These are phyloP conservation scores for Salix viminalis DNA, from an alignment of 345 rosid genomes.

Conservation along the genomic window DNA sequence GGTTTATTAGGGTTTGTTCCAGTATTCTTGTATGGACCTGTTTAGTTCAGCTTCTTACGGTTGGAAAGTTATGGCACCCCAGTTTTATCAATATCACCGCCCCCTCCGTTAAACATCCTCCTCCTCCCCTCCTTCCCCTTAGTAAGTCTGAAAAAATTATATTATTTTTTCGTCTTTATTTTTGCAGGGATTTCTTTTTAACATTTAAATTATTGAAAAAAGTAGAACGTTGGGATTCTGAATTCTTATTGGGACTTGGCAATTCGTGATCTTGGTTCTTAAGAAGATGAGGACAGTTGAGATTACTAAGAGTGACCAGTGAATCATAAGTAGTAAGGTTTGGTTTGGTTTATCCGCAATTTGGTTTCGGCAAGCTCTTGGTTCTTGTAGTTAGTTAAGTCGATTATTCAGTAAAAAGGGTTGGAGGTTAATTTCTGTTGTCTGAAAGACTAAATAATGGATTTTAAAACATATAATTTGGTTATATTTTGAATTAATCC, in stretches of 20 bases:
- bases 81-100: conserved; percentile 49
- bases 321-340: neutral
- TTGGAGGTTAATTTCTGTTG: neutral
- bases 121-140: conserved; percentile 36
- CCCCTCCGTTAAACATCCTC: conserved; percentile 34
- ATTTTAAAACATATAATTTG: too few species aligned
- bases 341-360: neutral
- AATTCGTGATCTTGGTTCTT: neutral
- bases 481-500: neutral
- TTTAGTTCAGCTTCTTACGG: conserved; percentile 83
- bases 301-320: neutral
- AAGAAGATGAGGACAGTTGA: neutral
- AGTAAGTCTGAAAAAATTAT: conserved; percentile 43
- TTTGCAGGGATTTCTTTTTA: neutral
- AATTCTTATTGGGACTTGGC: neutral
- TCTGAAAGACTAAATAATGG: neutral
- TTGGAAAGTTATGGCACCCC: conserved; percentile 83
- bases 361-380: neutral
- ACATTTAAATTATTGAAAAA: neutral
- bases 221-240: neutral
- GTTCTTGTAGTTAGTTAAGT: neutral
- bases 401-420: neutral
- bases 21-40: conserved; percentile 96
- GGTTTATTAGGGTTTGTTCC: conserved; percentile 85
- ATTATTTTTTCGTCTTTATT: neutral